Base-by-base conservation (phyloP, 1,139 yeast species). In the Kodamaea derodonti region DNA sequence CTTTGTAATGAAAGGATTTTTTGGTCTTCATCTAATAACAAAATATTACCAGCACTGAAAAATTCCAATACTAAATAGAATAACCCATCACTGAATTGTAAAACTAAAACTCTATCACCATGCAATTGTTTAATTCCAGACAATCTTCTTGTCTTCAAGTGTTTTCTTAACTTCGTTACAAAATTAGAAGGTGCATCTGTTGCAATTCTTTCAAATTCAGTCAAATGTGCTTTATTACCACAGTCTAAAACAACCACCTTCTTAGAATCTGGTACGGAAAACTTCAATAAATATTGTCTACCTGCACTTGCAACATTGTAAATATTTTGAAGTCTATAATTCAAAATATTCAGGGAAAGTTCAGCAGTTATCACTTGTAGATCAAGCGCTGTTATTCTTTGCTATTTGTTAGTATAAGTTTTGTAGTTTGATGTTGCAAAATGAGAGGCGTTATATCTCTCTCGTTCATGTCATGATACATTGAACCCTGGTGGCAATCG, bases 21-120 rank as follows among this genome's bases (percentile, higher is more conserved):
- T 45, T 68, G 60, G 20, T 81, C 72, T 24, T 78, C 73, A 53
- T 90, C 95, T 43, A 90, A 66, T 16, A 92, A 65, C 20, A 92
- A 65, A 39, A 92, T 77, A 52, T 92, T 92, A 24, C 98, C 98
- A 2, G 96, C 96, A 52, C 96, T 86, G 63, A 88, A 90, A 49
- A 92, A 90, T 54, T 92, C 98, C 40, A 92, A 61, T 0, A 86
- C 95, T 45, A 90, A 65, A 50, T 84, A 83, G 56, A 64, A 85
- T 36, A 78, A 54, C 6, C 95, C 94, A 47, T 86, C 95, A 34
- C 88, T 78, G 58, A 92, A 90, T 39, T 85, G 79, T 33, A 92
- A 56, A 0, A 87, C 95, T 35, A 86, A 65, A 14, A 87, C 77
- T 53, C 98, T 72, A 53, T 88, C 96, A 47, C 78, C 75, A 1